phyloP scores from a whole-genome alignment of 78 protist genomes.

The Planoprotostelium fungivorum region DNA sequence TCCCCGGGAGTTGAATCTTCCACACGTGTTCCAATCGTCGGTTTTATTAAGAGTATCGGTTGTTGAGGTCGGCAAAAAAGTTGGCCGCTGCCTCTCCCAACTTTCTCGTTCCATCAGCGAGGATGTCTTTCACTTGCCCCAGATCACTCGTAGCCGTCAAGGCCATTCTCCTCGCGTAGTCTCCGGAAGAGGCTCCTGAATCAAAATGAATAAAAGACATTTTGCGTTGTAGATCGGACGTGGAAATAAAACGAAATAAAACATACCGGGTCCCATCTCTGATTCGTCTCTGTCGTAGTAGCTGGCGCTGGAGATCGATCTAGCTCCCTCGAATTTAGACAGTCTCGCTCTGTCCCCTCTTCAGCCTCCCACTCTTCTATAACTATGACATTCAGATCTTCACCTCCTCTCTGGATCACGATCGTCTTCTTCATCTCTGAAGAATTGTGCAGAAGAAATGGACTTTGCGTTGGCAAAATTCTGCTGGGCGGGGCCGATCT shows the following conservation, averaged over 20 bases:
- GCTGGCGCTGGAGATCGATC: conserved; percentile 51
- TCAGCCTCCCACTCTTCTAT: too few species aligned
- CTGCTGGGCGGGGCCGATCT: conserved; percentile 3
- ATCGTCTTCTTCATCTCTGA: conserved; percentile 43
- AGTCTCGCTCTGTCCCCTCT: conserved; percentile 6
- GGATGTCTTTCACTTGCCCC: neutral
- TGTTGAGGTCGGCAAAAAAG: neutral
- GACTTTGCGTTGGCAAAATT: conserved; percentile 54
- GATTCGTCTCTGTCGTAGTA: conserved; percentile 55
- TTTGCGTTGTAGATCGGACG: too few species aligned
- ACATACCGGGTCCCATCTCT: neutral
- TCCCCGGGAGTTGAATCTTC: too few species aligned
- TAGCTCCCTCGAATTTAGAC: conserved; percentile 28
- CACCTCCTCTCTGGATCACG: conserved; percentile 32
- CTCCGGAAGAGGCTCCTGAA: neutral
- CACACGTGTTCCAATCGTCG: too few species aligned
- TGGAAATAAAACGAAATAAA: too few species aligned
- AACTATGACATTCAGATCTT: neutral
- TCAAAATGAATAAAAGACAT: neutral
- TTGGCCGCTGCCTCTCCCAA: neutral
- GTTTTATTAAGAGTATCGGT: neutral
- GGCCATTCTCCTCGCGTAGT: neutral
- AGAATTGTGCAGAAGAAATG: conserved; percentile 48
- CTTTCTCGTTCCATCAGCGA: neutral
- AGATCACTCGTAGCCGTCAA: neutral